Evolutionary conservation across 1,284 basidiomycete species (phyloP).

Genomic region (Papiliotrema flavescens): DNA sequence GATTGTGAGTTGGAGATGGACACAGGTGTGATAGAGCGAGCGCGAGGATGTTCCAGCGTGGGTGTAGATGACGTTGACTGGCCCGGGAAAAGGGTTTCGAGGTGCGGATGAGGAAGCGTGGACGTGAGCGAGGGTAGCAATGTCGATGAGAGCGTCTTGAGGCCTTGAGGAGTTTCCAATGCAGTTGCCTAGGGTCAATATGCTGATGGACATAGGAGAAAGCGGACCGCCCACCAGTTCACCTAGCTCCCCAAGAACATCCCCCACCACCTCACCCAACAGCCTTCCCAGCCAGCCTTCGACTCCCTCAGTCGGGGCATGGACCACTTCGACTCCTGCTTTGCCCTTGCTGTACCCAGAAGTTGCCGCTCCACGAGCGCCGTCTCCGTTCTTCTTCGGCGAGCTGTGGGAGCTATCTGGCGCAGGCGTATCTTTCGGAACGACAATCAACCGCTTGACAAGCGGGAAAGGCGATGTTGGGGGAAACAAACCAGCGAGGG

Average conservation of each 20-base stretch:
- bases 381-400: slow-evolving; percentile 2
- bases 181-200: slow-evolving; percentile 36
- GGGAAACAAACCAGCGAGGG: slow-evolving; percentile 50
- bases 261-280: slow-evolving; percentile 77
- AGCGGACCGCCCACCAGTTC: slow-evolving; percentile 52
- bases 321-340: slow-evolving; percentile 58
- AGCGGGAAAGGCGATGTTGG: slow-evolving; percentile 67
- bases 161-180: slow-evolving; percentile 45
- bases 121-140: slow-evolving; percentile 44
- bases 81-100: slow-evolving; percentile 8
- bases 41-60: slow-evolving; percentile 16
- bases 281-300: slow-evolving; percentile 70
- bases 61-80: slow-evolving; percentile 8
- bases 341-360: slow-evolving; percentile 52
- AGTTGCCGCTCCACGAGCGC: too few species aligned
- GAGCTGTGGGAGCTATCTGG: slow-evolving; percentile 37
- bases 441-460: slow-evolving; percentile 51
- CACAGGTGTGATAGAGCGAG: slow-evolving; percentile 27
- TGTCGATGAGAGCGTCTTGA: slow-evolving; percentile 45
- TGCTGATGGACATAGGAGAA: neutral
- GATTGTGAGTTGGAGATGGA: slow-evolving; percentile 18
- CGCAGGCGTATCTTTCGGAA: slow-evolving; percentile 56
- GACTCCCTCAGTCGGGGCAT: slow-evolving; percentile 27
- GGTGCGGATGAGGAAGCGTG: slow-evolving; percentile 15
- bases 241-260: slow-evolving; percentile 76